A percentile compares a stretch with the other conserved stretches of the same genome.
Evolutionary conservation across 345 rosid species (phyloP).

Genomic region (Psidium guajava): DNA sequence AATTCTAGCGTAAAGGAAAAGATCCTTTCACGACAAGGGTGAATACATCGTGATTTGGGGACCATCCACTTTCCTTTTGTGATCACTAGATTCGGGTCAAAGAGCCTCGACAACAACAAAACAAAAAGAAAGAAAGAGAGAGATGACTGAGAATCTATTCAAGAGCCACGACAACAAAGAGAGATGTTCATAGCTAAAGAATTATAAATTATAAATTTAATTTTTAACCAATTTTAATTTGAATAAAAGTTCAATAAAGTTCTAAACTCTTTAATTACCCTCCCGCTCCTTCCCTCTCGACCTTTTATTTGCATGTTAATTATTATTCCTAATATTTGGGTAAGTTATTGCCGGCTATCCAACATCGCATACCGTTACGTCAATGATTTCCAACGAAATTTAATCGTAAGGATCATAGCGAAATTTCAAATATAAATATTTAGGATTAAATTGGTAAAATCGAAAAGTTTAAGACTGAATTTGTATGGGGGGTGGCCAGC

Average conservation of each 20-base stretch:
- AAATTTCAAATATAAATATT: no score
- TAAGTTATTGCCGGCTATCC: rapidly evolving
- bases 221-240: background rate
- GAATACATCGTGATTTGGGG: background rate
- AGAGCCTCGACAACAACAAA: background rate
- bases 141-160: background rate
- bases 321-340: background rate
- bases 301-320: background rate
- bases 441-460: background rate
- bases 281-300: background rate
- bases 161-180: background rate
- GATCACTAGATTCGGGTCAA: background rate
- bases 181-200: background rate
- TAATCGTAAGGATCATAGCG: background rate
- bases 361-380: rapidly evolving
- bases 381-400: rapidly evolving
- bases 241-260: background rate
- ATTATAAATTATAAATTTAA: background rate
- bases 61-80: background rate
- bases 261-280: background rate
- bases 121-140: no score
- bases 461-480: background rate
- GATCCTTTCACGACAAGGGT: background rate
- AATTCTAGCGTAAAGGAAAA: no score
- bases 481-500: no score